A percentile compares a stretch with the other conserved stretches of the same genome.
These are phyloP conservation scores for Eutypa lata DNA, from an alignment of 2,329 filamentous ascomycete genomes.

Conservation along the genomic window DNA sequence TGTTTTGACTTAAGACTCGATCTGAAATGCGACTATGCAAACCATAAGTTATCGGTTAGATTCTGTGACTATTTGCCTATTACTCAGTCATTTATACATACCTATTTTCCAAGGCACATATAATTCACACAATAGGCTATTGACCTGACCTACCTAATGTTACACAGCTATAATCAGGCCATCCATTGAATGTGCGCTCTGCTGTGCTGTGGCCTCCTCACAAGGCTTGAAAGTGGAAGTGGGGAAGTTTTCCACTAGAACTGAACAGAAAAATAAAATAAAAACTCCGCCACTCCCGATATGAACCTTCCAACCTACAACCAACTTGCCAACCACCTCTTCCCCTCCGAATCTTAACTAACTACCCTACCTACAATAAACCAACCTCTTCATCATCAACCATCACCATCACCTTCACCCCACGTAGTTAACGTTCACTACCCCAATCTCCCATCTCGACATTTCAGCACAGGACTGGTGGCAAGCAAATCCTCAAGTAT, in stretches of 20 bases:
- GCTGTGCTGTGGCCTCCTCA: not conserved
- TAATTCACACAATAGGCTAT: too few relatives aligned
- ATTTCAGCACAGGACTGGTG: not conserved
- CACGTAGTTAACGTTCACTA: not conserved
- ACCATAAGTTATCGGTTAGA: too few relatives aligned
- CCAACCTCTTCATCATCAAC: too few relatives aligned
- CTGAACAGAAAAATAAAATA: not conserved
- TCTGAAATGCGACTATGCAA: too few relatives aligned
- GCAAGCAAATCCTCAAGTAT: not conserved
- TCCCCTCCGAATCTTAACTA: not conserved
- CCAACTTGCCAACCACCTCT: not conserved
- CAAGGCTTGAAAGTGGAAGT: not conserved
- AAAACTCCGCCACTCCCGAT: not conserved
- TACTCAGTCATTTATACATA: too few relatives aligned
- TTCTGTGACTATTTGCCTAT: too few relatives aligned
- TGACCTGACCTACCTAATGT: too few relatives aligned
- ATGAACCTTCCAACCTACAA: not conserved
- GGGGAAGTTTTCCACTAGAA: not conserved
- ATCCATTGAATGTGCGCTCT: too few relatives aligned
- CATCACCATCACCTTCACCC: not conserved
- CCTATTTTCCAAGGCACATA: too few relatives aligned
- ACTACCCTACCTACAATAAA: too few relatives aligned
- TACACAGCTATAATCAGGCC: too few relatives aligned
- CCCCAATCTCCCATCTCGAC: not conserved
- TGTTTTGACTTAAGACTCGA: too few relatives aligned